Evolutionary conservation across 228 moss, liverwort and hornwort genomes (phyloP), one percentile per base, ranked within the genome.

Genomic region (Sphagnum fallax): DNA sequence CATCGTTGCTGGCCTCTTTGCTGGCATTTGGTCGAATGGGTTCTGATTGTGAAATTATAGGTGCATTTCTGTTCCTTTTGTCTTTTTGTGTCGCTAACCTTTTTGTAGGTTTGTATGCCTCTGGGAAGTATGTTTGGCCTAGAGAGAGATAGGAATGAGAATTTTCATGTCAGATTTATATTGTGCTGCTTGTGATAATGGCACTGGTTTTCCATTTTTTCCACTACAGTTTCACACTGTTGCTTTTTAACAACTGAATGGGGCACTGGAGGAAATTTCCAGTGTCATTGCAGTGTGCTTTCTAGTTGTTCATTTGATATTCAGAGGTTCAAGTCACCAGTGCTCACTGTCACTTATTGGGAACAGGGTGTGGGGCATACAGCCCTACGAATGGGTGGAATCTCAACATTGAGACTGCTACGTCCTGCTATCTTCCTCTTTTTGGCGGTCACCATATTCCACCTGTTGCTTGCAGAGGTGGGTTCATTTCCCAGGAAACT

Each of bases 381-480:
- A 83, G 83, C 83, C 47, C 64, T 83, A 61, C 74, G 64, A 69
- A 71, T 79, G 60, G 74, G 73, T 50, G 83, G 79, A 15, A 67
- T 83, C n/a, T 71, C 75, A 51, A 77, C 65, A 61, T 49, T 68
- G 52, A 71, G 77, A 67, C 70, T 77, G 68, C 66, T 83, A 59
- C 73, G 66, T 63, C 80, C 80, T 49, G 74, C 71, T 0, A 49
- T 80, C 66, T 15, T 83, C 63, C 55, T 77, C 58, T 83, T 83
- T 52, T 16, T 74, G 74, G 77, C 67, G 52, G 71, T 80, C 47
- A 83, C 83, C 51, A 65, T 63, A 16, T 65, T 76, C 13, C 77
- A 83, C 67, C 74, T 83, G 59, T 61, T 83, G 53, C 83, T 83
- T 63, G 67, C 83, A 64, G 83, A 83, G 83, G 83, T 83, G 71